These are phyloP conservation scores for Populus trichocarpa DNA, from an alignment of 441 rosid genomes.

Conservation along the genomic window DNA sequence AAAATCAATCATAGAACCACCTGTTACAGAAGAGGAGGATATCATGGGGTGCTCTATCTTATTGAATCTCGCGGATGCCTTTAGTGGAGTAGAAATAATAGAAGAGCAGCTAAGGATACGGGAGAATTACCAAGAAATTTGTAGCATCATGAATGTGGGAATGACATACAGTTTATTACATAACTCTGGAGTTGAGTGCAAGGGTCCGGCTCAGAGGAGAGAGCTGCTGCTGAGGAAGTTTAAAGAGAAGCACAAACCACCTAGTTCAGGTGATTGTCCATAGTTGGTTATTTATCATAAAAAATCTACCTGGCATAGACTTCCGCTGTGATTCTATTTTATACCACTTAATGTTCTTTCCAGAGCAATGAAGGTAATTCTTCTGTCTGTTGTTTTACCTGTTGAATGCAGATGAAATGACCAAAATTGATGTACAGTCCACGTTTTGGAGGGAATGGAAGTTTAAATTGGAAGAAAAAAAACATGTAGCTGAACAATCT, in stretches of 20 bases:
- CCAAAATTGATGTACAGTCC: constrained; percentile 76
- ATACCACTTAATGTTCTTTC: not conserved
- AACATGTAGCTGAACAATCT: constrained; percentile 72
- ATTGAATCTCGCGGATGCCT: constrained; percentile 86
- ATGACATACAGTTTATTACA: constrained; percentile 84
- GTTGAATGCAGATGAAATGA: constrained; percentile 66
- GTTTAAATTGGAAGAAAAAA: constrained; percentile 84
- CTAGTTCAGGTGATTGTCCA: constrained; percentile 59
- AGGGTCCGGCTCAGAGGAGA: constrained; percentile 69
- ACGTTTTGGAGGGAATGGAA: constrained; percentile 99
- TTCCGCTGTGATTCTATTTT: constrained; percentile 4
- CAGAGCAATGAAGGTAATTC: not conserved
- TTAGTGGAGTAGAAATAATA: constrained; percentile 86
- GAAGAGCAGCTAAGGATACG: constrained; percentile 88
- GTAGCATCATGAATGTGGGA: constrained; percentile 92
- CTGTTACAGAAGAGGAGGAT: constrained; percentile 86
- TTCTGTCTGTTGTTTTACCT: constrained; percentile 9
- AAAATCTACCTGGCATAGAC: constrained; percentile 1
- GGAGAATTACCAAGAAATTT: constrained; percentile 74
- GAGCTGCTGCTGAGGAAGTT: constrained; percentile 67
- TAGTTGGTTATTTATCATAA: constrained; percentile 14
- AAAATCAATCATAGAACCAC: constrained; percentile 78
- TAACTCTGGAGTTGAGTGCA: constrained; percentile 79
- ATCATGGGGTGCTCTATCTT: constrained; percentile 76
- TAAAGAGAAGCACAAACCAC: constrained; percentile 61